Evolutionary conservation across 2,329 filamentous ascomycete species (phyloP).

Genomic region (Elsinoe necatrix): DNA sequence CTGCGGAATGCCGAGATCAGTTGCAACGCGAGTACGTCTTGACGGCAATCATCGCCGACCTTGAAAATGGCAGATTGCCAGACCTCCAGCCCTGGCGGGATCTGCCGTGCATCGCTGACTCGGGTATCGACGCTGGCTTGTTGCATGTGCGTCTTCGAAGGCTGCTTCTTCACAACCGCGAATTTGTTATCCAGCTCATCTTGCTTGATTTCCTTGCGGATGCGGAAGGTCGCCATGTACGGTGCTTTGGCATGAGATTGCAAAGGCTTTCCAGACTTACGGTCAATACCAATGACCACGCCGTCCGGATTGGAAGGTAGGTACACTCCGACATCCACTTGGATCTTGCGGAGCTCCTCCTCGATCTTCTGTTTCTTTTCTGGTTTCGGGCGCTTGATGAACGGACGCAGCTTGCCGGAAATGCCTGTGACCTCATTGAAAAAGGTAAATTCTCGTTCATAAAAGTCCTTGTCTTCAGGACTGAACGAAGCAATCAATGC

Average conservation of each 20-base stretch:
- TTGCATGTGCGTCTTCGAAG: background rate
- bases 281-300: conserved; percentile 93
- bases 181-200: conserved; percentile 16
- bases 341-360: conserved; percentile 93
- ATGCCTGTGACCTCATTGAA: conserved; percentile 94
- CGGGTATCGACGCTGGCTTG: conserved; percentile 6
- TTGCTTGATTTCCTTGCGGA: conserved; percentile 64
- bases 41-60: conserved; percentile 94
- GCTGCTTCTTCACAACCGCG: conserved; percentile 2
- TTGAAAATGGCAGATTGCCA: conserved; percentile 99
- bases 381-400: conserved; percentile 82
- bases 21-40: conserved; percentile 91
- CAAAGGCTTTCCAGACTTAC: conserved; percentile 92
- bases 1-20: conserved; percentile 97
- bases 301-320: conserved; percentile 95
- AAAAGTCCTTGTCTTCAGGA: conserved; percentile 70
- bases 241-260: conserved; percentile 98
- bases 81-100: conserved; percentile 65
- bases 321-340: conserved; percentile 95
- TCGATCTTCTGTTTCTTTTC: conserved; percentile 99
- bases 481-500: conserved; percentile 79
- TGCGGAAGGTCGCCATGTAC: conserved; percentile 98
- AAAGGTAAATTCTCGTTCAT: conserved; percentile 92
- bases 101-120: conserved; percentile 19
- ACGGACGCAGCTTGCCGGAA: conserved; percentile 89